phyloP scores from a whole-genome alignment of 345 rosid species.

The Citrus sp. region DNA sequence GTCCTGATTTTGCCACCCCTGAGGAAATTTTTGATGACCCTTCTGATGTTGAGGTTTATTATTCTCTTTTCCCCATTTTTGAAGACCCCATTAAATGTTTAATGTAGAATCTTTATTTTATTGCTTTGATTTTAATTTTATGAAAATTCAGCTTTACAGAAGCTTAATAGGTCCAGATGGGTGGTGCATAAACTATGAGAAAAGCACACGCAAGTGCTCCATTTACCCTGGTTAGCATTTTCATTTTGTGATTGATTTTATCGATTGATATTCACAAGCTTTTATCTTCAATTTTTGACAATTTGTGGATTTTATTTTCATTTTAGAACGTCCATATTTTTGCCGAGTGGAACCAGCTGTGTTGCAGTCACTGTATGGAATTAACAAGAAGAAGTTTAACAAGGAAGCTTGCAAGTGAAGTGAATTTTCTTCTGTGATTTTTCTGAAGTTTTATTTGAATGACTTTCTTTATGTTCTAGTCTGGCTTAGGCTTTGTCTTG shows the following conservation, averaged over 20 bases:
- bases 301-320: not conserved
- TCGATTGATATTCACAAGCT: not conserved
- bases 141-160: conserved; percentile 46
- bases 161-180: conserved; percentile 77
- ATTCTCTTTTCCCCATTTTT: not conserved
- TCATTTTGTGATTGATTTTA: not conserved
- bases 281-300: not conserved
- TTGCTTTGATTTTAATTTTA: not conserved
- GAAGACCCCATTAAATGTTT: too few species aligned
- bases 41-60: conserved; percentile 51
- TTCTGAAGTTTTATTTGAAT: not conserved
- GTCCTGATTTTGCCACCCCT: conserved; percentile 65
- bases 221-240: conserved; percentile 53
- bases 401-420: conserved; percentile 65
- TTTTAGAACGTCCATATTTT: conserved; percentile 76
- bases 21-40: conserved; percentile 73
- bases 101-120: not conserved
- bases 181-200: conserved; percentile 75
- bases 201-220: conserved; percentile 80
- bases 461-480: not conserved
- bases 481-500: conserved; percentile 12
- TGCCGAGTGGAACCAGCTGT: conserved; percentile 71
- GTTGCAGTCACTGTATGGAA: conserved; percentile 54
- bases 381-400: conserved; percentile 61
- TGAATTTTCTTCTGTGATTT: not conserved